These are phyloP conservation scores for Flaveria linearis DNA, from an alignment of 129 eudicot species.

Conservation along the genomic window DNA sequence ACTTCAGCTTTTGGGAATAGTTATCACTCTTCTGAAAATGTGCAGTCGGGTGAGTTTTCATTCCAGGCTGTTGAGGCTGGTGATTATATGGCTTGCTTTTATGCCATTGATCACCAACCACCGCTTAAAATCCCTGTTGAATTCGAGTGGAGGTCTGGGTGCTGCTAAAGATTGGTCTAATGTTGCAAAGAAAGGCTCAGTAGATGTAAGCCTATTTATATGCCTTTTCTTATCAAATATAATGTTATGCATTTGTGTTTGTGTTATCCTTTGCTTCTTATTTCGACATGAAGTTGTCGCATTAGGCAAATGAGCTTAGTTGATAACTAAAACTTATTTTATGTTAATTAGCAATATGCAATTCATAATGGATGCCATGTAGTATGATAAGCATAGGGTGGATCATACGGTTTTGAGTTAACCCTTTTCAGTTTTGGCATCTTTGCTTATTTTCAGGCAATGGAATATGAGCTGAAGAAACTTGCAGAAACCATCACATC, in stretches of 20 bases:
- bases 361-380: neutral
- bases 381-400: neutral
- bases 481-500: conserved; percentile 65
- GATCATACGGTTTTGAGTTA: neutral
- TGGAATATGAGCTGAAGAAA: conserved; percentile 83
- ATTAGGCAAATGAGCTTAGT: neutral
- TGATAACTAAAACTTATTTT: neutral
- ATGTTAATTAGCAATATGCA: neutral
- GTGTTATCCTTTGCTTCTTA: neutral
- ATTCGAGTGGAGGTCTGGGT: conserved; percentile 84
- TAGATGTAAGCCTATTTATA: conserved; percentile 58
- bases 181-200: conserved; percentile 79
- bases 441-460: conserved; percentile 43
- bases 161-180: conserved; percentile 88
- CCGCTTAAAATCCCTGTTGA: conserved; percentile 56
- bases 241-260: neutral
- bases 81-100: conserved; percentile 85
- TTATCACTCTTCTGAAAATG: conserved; percentile 68
- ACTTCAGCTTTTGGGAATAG: conserved; percentile 67
- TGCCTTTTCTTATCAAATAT: neutral
- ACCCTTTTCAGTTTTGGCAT: neutral
- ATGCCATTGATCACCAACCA: conserved; percentile 58
- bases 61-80: conserved; percentile 79
- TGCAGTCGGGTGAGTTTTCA: conserved; percentile 71
- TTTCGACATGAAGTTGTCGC: neutral